Evolutionary conservation across 2,329 filamentous ascomycete genomes (phyloP), one percentile per base, ranked within the genome.

Genomic region (Ascochyta lentis): DNA sequence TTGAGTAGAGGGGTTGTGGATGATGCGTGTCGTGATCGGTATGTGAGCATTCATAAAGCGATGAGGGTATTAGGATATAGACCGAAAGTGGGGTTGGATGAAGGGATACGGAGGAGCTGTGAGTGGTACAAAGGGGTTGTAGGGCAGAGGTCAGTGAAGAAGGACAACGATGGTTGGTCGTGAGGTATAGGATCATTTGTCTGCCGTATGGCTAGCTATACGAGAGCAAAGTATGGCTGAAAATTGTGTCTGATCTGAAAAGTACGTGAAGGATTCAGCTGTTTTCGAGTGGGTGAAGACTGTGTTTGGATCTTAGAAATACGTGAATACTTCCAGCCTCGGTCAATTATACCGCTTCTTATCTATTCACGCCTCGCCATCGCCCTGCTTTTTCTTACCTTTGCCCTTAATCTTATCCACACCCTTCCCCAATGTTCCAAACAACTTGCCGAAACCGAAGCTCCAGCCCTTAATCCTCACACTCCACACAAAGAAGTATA

Each of bases 401-500:
- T 54, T 53, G 10, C 59, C 57, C 50, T 66, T 66, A 15, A 65
- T 33, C 22, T 41, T 66, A 10, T 55, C 51, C 9, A 62, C 60
- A 9, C 37, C 49, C 41, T 60, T 79, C 2, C 80, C 82, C n/a
- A 80, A 46, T 2, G 60, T 61, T 2, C 79, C 77, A 69, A 87
- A 87, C 3, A 89, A 24, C 39, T 76, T 77, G 0, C 84, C 84
- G 54, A 91, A 80, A 0, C 89, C 89, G 73, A 92, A 92, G 22
- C 76, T 84, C 88, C 88, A 92, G 7, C 87, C 84, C 60, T 82
- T 83, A 50, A 92, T 84, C 16, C 89, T 81, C 6, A 91, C 87
- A 3, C 85, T 88, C 75, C 89, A 92, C 53, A 92, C 86, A 69
- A 92, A 91, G 76, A 91, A 90, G 71, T 90, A 90, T 1, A 91